Evolutionary conservation across 768 basidiomycete genomes (phyloP).

Genomic region (Butyriboletus loyo): DNA sequence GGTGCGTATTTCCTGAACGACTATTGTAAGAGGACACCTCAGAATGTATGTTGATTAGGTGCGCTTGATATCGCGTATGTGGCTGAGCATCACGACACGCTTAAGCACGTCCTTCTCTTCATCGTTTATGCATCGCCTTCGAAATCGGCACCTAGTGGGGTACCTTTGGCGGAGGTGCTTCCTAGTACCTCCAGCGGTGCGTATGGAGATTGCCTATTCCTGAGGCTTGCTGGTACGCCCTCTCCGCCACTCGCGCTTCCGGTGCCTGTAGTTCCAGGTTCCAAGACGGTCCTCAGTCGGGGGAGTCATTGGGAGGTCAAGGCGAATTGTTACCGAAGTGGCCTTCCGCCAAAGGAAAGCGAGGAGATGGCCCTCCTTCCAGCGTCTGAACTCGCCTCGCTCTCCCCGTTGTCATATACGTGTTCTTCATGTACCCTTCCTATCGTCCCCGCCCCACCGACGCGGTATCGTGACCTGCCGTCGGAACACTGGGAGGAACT

Average conservation of each 20-base stretch:
- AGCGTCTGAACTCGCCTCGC: constrained; percentile 56
- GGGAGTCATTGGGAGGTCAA: constrained; percentile 72
- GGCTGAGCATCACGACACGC: constrained; percentile 82
- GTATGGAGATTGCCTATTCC: constrained; percentile 53
- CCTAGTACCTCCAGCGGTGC: constrained; percentile 40
- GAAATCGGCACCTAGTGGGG: constrained; percentile 38
- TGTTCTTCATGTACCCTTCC: constrained; percentile 81
- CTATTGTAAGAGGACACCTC: not conserved
- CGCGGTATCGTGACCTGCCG: constrained; percentile 80
- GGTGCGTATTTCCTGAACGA: constrained; percentile 13
- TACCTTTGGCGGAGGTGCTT: constrained; percentile 59
- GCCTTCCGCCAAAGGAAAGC: constrained; percentile 12
- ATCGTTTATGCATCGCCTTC: constrained; percentile 37
- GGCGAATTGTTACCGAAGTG: constrained; percentile 38
- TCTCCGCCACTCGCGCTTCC: constrained; percentile 60
- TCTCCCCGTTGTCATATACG: constrained; percentile 62
- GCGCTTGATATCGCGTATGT: constrained; percentile 48
- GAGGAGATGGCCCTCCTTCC: constrained; percentile 54
- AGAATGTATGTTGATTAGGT: constrained; percentile 8
- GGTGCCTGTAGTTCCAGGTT: constrained; percentile 55
- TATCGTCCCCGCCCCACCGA: constrained; percentile 49
- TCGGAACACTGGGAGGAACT: constrained; percentile 98
- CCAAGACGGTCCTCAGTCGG: constrained; percentile 54
- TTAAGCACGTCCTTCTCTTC: constrained; percentile 77
- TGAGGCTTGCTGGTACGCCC: constrained; percentile 55